Base-by-base conservation (phyloP, 495 filamentous ascomycete genomes). In the Penicillium tannophilum region DNA sequence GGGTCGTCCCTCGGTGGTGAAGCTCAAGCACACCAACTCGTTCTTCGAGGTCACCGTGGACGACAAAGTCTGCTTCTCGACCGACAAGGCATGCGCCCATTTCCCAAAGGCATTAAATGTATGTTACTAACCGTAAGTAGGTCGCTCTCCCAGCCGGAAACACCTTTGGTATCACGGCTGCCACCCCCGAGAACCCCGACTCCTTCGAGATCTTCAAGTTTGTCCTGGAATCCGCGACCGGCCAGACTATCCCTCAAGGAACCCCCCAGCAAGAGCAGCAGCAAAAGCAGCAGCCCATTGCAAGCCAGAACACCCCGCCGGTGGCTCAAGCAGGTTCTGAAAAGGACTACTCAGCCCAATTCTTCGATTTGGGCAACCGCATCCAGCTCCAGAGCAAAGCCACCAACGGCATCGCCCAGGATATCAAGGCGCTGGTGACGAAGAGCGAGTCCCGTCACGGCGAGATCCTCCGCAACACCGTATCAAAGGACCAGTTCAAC, bases 191-290 rank as follows among this genome's bases (percentile, higher is more conserved):
- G 58, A 92, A 84, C 62, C 91, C 94, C 0, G 94, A 98, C 71
- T 95, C 91, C 28, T 96, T 96, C 69, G 94, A 98, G 73, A 72
- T 94, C 59, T 93, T 92, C 80, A 96, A 93, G 64, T 84, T 98
- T 65, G 76, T 90, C 39, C 80, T 93, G 36, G 81, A 86, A 67
- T 84, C 74, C 35, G 63, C 69, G 51, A 60, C 54, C 52, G 72
- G 52, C 69, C 70, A 61, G 63, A 74, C 55, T 71, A 67, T 35
- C 58, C 73, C 56, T 63, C 70, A 56, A 56, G 62, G 57, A 28
- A 60, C 30, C n/a, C 11, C 70, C 26, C 65, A 70, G 31, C 71
- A 75, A 56, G 70, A 76, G 31, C 68, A 41, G 16, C 7, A 36
- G 33, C 10, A 70, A 54, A 61, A 76, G 44, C 69, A 74, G 53